phyloP scores from a whole-genome alignment of 2,329 filamentous ascomycete genomes.

The Apiospora malaysiana region DNA sequence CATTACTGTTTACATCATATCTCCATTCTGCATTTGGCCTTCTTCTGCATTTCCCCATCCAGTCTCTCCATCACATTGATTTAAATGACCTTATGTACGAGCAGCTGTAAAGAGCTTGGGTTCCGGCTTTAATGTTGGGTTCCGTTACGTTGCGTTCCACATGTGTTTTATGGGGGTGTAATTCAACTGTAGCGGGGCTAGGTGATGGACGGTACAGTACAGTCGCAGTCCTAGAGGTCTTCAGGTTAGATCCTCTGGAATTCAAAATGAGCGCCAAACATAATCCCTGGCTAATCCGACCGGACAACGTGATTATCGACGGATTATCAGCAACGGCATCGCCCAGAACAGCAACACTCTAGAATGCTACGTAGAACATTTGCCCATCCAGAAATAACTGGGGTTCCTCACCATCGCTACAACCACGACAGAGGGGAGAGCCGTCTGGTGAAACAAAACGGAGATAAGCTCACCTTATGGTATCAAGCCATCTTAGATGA shows the following conservation, averaged over 20 bases:
- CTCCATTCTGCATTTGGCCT: not conserved
- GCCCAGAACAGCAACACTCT: conserved; percentile 13
- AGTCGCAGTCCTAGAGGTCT: not conserved
- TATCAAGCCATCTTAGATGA: conserved; percentile 6
- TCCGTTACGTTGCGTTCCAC: conserved; percentile 20
- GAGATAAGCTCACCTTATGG: conserved; percentile 9
- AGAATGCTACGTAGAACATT: conserved; percentile 12
- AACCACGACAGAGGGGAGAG: no score
- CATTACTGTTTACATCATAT: conserved; percentile 1
- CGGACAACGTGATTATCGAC: conserved; percentile 17
- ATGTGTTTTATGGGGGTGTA: conserved; percentile 20
- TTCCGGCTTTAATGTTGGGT: conserved; percentile 15
- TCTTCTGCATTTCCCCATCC: not conserved
- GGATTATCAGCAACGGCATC: conserved; percentile 15
- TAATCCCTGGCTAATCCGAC: conserved; percentile 5
- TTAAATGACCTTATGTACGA: not conserved
- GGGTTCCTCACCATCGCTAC: not conserved
- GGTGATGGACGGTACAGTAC: conserved; percentile 8
- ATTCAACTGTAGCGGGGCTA: conserved; percentile 20
- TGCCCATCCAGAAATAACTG: not conserved
- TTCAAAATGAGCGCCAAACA: conserved; percentile 17
- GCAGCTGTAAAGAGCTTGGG: not conserved
- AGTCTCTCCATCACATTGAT: not conserved
- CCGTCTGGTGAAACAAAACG: not conserved
- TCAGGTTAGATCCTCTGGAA: conserved; percentile 19